Conservation (phyloP, 148 eudicot species). For the Fagopyrum tataricum region DNA sequence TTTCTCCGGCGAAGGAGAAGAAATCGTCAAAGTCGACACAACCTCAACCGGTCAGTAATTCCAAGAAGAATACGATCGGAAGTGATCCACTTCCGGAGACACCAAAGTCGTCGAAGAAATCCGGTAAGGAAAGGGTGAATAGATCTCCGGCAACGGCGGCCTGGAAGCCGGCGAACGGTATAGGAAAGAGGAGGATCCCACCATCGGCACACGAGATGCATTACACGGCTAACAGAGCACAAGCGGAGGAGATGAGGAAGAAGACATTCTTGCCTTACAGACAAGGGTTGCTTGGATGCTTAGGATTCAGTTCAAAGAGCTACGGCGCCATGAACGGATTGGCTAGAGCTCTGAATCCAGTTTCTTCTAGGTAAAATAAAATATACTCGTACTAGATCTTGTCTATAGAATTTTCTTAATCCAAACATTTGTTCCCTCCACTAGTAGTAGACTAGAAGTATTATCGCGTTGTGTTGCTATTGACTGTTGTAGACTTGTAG, state of each 20-base stretch:
- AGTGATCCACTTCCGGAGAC: background rate
- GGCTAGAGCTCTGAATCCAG: conserved; percentile 74
- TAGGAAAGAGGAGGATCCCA: conserved; percentile 41
- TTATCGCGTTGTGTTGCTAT: background rate
- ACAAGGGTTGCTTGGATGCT: conserved; percentile 81
- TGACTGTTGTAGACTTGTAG: background rate
- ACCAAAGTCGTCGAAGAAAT: background rate
- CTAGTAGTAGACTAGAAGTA: background rate
- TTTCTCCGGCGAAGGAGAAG: conserved; percentile 49
- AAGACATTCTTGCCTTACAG: conserved; percentile 86
- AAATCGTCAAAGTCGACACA: conserved; percentile 11
- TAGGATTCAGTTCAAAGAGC: conserved; percentile 83
- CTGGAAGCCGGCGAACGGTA: conserved; percentile 25
- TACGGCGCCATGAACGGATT: conserved; percentile 75
- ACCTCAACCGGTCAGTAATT: background rate
- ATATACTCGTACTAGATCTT: background rate
- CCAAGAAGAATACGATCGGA: background rate
- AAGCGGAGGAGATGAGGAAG: conserved; percentile 92
- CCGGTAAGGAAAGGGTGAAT: conserved; percentile 10
- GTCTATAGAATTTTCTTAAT: background rate
- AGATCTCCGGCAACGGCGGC: conserved; percentile 14
- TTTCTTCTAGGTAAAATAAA: conserved; percentile 65
- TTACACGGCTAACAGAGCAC: conserved; percentile 77
- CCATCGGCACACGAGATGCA: conserved; percentile 70
- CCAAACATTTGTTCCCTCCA: conserved; percentile 2